Percentiles rank a stretch among this genome's conserved stretches.
Evolutionary conservation across 768 basidiomycete genomes (phyloP).

Genomic region (Suillus subalutaceus): DNA sequence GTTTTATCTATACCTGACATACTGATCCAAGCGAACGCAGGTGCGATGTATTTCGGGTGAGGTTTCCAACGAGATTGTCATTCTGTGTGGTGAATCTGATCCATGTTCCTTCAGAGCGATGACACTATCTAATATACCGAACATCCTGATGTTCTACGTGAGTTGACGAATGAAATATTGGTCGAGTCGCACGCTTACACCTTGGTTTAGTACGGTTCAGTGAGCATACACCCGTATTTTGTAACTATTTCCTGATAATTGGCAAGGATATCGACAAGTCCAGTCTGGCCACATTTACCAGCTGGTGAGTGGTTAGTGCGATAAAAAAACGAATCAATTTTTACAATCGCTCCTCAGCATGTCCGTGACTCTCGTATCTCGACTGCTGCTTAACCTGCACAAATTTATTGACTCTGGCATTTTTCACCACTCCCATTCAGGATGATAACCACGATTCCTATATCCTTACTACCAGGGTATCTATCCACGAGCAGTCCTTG

Average conservation of each 20-base stretch:
- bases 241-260: neutral
- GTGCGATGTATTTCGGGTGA: conserved; percentile 60
- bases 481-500: neutral
- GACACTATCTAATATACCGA: conserved; percentile 53
- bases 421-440: neutral
- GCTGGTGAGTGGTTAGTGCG: neutral
- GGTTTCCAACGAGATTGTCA: conserved; percentile 16
- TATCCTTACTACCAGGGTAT: neutral
- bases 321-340: neutral
- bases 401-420: conserved; percentile 32
- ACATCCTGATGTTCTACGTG: conserved; percentile 46
- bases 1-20: neutral
- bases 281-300: neutral
- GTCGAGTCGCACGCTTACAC: neutral
- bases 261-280: neutral
- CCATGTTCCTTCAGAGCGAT: conserved; percentile 42
- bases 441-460: neutral
- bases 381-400: conserved; percentile 59
- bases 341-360: conserved; percentile 34
- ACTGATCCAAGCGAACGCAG: conserved; percentile 27
- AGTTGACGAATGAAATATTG: conserved; percentile 6
- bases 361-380: conserved; percentile 55
- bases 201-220: neutral
- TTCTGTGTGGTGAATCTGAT: neutral
- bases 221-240: neutral